Evolutionary conservation across 768 basidiomycete species (phyloP).

Genomic region (Lactifluus piperatus): DNA sequence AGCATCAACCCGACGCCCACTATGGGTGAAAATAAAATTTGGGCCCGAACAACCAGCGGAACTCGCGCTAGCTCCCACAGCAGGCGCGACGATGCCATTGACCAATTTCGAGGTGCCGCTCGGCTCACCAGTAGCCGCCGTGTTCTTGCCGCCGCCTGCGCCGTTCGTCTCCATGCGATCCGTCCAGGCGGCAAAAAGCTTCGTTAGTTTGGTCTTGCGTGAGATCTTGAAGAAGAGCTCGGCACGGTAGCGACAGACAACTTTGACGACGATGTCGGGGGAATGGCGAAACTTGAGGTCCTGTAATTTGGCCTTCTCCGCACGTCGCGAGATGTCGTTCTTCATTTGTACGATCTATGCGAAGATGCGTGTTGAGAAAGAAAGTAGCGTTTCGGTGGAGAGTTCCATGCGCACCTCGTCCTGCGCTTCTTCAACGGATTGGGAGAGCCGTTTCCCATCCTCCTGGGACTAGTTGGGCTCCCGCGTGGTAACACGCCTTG

Average conservation of each 20-base stretch:
- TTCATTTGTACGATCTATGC: conserved; percentile 70
- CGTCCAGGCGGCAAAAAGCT: conserved; percentile 82
- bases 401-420: conserved; percentile 49
- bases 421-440: conserved; percentile 79
- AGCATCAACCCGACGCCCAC: conserved; percentile 68
- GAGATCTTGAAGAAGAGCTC: conserved; percentile 92
- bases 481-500: conserved; percentile 29
- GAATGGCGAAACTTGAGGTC: conserved; percentile 77
- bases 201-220: conserved; percentile 77
- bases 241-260: conserved; percentile 80
- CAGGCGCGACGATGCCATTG: conserved; percentile 16
- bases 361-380: background rate
- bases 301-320: conserved; percentile 68
- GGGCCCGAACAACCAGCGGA: conserved; percentile 35
- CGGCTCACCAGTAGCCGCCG: conserved; percentile 32
- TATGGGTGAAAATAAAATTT: conserved; percentile 82
- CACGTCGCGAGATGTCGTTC: conserved; percentile 70
- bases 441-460: conserved; percentile 72
- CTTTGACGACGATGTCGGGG: conserved; percentile 87
- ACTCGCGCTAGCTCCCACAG: too few species aligned
- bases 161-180: conserved; percentile 62
- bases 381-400: background rate
- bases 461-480: conserved; percentile 44
- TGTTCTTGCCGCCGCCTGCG: conserved; percentile 26
- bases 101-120: conserved; percentile 4